Base-by-base conservation (phyloP, 2,329 filamentous ascomycete species). In the Colletotrichum sp. region DNA sequence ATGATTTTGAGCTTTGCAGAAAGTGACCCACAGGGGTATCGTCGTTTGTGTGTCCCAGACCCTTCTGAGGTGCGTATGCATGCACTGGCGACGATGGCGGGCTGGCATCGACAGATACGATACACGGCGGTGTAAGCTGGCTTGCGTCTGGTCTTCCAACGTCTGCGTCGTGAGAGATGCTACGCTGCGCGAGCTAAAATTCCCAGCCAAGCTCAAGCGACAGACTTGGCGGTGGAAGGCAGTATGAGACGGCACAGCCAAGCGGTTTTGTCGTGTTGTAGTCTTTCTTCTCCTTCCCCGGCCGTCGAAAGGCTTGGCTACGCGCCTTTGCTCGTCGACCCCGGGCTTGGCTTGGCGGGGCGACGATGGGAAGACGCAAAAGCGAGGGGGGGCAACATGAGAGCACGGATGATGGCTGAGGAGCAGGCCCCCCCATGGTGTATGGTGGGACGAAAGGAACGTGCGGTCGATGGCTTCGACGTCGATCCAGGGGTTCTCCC, bases 231-330 rank as follows among this genome's bases (percentile, higher is more conserved):
- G 34, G 34, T 8, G 10, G 64, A 24, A 39, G 73, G 32, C 44
- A 44, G 64, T 21, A 69, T 69, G 34, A 76, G 70, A 73, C 18
- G 64, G 59, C 44, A 52, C 70, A 64, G 64, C 70, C 64, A 69
- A 76, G 70, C 39, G 16, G 39, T 64, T 68, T 63, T 49, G 69
- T 16, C 63, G 49, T 24, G 73, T 63, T 16, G 26, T 64, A 66
- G 21, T 60, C 34, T 5, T 66, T 16, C 13, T 62, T 16, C n/a
- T 8, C 36, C 12, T 52, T 24, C 44, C 62, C 36, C 18, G 18
- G 13, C 24, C 28, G 2, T 67, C 9, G 15, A 49, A 75, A 26
- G 15, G 15, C 55, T 75, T 75, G 36, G 63, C 63, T 28, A 15
- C 8, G 30, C 24, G 8, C 39, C 65, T 57, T 10, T n/a, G 59